phyloP scores from a whole-genome alignment of 352 stramenopile genomes.

The Globisporangium paddicum region DNA sequence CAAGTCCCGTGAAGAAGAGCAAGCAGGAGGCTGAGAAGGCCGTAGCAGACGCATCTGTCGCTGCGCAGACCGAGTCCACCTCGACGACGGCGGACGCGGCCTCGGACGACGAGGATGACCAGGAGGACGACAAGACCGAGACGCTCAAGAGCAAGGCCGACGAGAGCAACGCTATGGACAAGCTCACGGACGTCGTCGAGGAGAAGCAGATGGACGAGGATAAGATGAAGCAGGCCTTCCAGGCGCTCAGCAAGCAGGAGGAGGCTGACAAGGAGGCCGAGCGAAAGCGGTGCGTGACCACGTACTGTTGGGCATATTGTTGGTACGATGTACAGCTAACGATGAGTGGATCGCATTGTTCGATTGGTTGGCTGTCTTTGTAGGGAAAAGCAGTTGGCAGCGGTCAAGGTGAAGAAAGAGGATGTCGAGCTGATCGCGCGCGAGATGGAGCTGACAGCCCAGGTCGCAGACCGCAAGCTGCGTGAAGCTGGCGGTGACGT shows the following conservation, averaged over 20 bases:
- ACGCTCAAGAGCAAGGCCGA: constrained; percentile 78
- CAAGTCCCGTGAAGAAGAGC: constrained; percentile 34
- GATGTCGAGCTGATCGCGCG: constrained; percentile 71
- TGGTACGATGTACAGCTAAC: no score
- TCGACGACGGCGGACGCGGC: constrained; percentile 14
- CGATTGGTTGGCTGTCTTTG: background rate
- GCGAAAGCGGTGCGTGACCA: constrained; percentile 39
- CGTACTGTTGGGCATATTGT: no score
- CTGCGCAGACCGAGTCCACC: constrained; percentile 9
- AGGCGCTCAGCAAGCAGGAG: constrained; percentile 70
- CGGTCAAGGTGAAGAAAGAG: constrained; percentile 79
- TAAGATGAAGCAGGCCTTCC: constrained; percentile 85
- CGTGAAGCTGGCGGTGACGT: constrained; percentile 73
- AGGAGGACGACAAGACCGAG: constrained; percentile 38
- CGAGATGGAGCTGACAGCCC: constrained; percentile 74
- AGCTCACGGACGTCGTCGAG: constrained; percentile 80
- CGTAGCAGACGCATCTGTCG: constrained; percentile 8
- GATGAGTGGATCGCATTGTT: background rate
- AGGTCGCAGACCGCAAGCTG: constrained; percentile 80
- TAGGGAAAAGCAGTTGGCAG: constrained; percentile 73
- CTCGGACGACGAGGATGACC: constrained; percentile 55
- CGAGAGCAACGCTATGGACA: constrained; percentile 77
- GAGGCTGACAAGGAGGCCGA: constrained; percentile 82
- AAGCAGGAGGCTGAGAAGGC: constrained; percentile 13
- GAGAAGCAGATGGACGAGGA: constrained; percentile 88